Percentiles rank a stretch among this genome's conserved stretches.
These are phyloP conservation scores for Inga leiocalycina DNA, from an alignment of 306 rosid genomes.

Conservation along the genomic window DNA sequence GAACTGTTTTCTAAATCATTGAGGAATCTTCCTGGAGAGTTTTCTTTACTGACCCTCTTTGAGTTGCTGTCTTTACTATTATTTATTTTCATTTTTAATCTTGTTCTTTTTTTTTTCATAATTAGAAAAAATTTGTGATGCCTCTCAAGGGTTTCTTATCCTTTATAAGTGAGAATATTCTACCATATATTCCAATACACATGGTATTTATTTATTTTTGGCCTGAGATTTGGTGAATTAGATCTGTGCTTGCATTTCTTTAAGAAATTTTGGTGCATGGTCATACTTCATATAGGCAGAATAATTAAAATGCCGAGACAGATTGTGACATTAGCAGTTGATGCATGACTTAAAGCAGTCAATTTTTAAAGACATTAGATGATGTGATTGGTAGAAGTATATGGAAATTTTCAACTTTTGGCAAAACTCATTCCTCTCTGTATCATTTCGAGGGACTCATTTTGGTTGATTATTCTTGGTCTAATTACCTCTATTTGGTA, in stretches of 20 bases:
- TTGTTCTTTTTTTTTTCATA: neutral
- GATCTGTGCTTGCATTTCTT: slow-evolving; percentile 9
- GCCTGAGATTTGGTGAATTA: slow-evolving; percentile 18
- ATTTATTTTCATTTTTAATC: neutral
- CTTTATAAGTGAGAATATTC: neutral
- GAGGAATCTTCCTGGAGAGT: neutral
- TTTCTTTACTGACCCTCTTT: neutral
- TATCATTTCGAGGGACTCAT: neutral
- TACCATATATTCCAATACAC: neutral
- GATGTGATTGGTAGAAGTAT: neutral
- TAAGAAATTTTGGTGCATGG: slow-evolving; percentile 16
- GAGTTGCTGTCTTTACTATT: slow-evolving; percentile 9
- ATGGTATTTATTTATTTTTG: neutral
- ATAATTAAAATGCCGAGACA: slow-evolving; percentile 14
- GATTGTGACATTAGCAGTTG: neutral
- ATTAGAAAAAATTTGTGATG: neutral
- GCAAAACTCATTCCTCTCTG: neutral
- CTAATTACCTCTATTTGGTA: neutral
- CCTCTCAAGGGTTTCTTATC: slow-evolving; percentile 21
- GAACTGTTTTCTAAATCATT: slow-evolving; percentile 13
- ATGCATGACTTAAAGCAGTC: neutral
- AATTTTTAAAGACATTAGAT: slow-evolving; percentile 4
- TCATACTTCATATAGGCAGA: slow-evolving; percentile 6
- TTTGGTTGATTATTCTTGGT: neutral
- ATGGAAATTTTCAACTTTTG: slow-evolving; percentile 25